Base-by-base conservation (phyloP, 116 monocot species). In the Dioscorea cayenensis region DNA sequence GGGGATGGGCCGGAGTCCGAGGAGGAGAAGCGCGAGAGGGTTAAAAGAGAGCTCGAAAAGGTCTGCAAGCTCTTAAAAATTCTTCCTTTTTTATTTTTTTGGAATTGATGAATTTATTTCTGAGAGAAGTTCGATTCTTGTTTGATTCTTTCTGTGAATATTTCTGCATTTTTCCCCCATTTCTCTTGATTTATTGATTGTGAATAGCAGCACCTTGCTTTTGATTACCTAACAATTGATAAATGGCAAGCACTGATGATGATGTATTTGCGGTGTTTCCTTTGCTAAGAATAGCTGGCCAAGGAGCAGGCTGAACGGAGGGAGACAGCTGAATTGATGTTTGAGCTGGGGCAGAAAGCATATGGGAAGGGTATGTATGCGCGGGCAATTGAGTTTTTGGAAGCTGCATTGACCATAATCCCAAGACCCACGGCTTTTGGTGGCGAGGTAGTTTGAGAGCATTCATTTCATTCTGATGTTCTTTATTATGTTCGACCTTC, bases 361-460 rank as follows among this genome's bases (percentile, higher is more conserved):
- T 96, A 96, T 49, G 92, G 87, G 14, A 92, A 81, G 65, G 92
- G 96, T 18, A 92, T 88, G 90, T 96, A 96, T 76, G 72, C 77
- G 13, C 72, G 84, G 28, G 87, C 96, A 4, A 86, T 92, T 38
- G 96, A 96, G 68, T 96, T 92, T 51, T 72, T 92, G 48, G 96
- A 96, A 69, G 96, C 88, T 49, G 85, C 96, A 17, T 90, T 96
- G 51, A 96, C 96, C 23, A 96, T 92, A 36, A 90, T 96, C 16
- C 90, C 92, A 1, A 75, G 83, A 35, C 73, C 82, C 7, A 88
- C 96, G 28, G 74, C 92, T 50, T 81, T 92, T 49, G 96, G 96
- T 27, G 96, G 96, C 50, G 96, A 96, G 96, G 96, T 96, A 71
- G 83, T 63, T 59, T 66, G 27, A 55, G n/a, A 55, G n/a, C 2